These are phyloP conservation scores for Boletus fagicola DNA, from an alignment of 768 basidiomycete species.

Conservation along the genomic window DNA sequence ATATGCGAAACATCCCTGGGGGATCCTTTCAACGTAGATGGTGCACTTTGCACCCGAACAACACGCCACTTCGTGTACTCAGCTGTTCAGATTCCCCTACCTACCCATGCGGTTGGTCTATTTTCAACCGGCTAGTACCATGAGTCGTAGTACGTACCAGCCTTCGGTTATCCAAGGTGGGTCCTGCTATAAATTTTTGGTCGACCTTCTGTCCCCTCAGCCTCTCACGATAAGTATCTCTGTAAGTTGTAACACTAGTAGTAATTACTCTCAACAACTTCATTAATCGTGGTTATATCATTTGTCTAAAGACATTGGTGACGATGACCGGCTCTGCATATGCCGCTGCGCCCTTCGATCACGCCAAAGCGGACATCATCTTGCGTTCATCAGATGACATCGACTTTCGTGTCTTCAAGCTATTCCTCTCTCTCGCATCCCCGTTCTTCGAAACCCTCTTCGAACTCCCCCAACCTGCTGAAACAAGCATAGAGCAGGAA, in stretches of 20 bases:
- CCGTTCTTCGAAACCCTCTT: constrained; percentile 36
- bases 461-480: constrained; percentile 26
- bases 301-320: background rate
- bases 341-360: constrained; percentile 23
- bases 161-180: too few species aligned
- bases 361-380: constrained; percentile 24
- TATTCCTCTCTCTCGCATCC: constrained; percentile 35
- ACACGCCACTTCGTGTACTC: background rate
- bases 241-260: background rate
- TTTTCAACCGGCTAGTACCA: background rate
- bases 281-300: background rate
- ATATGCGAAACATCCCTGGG: background rate
- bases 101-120: background rate
- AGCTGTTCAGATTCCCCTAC: background rate
- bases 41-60: background rate
- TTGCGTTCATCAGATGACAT: constrained; percentile 28
- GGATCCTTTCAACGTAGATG: background rate
- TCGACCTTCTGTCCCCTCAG: background rate
- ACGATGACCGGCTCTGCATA: background rate
- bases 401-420: constrained; percentile 33
- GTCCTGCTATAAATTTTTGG: too few species aligned
- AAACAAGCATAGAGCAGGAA: constrained; percentile 7
- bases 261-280: background rate
- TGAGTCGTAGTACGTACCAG: too few species aligned
- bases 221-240: background rate